Conservation (phyloP, 805 yeast species). For the Schwanniomyces pseudopolymorphus region DNA sequence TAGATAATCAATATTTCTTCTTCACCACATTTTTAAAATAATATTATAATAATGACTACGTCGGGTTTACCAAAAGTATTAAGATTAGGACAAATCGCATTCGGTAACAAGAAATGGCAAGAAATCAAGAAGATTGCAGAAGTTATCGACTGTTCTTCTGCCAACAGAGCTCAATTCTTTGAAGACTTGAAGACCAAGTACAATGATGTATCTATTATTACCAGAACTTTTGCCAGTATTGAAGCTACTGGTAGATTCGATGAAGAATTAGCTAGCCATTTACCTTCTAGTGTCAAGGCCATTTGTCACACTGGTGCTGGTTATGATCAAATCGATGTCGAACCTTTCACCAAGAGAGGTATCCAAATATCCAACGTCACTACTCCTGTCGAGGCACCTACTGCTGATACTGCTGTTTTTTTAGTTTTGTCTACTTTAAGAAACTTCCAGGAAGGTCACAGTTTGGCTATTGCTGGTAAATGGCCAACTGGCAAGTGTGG, state of each 20-base stretch:
- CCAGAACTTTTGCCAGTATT: conserved; percentile 55
- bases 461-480: conserved; percentile 50
- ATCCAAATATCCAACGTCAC: conserved; percentile 73
- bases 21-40: no score
- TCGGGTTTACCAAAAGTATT: conserved; percentile 51
- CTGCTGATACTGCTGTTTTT: conserved; percentile 70
- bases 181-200: conserved; percentile 45
- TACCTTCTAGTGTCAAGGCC: conserved; percentile 54
- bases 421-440: conserved; percentile 63
- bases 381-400: conserved; percentile 63
- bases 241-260: conserved; percentile 63
- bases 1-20: no score
- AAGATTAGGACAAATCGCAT: conserved; percentile 59
- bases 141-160: conserved; percentile 36
- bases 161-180: conserved; percentile 39
- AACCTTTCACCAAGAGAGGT: conserved; percentile 47
- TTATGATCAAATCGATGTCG: conserved; percentile 68
- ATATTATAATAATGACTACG: not conserved
- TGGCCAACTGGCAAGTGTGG: conserved; percentile 53
- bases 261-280: conserved; percentile 51
- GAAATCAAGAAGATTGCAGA: conserved; percentile 44
- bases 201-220: conserved; percentile 39
- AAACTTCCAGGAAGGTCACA: conserved; percentile 63
- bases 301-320: conserved; percentile 73
- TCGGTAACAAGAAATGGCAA: conserved; percentile 69